Evolutionary conservation across 108 stramenopile genomes (phyloP), one percentile per base, ranked within the genome.

Genomic region (Fistulifera solaris): DNA sequence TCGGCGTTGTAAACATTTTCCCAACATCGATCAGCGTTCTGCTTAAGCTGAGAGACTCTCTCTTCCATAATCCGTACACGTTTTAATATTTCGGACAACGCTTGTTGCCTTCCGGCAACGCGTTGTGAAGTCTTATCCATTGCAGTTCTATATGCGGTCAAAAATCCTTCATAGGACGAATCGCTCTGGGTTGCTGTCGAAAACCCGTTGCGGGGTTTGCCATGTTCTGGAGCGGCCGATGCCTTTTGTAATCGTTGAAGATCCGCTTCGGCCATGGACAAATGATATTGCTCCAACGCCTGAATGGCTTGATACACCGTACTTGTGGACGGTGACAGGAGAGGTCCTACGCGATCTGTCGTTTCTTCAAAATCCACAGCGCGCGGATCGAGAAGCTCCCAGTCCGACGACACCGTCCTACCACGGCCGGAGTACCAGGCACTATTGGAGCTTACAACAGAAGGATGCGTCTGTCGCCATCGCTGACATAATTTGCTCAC

Each of bases 241-340:
- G 70, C 72, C 44, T 53, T 48, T 18, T 68, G 70, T 78, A 75
- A 75, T 12, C 53, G 65, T 25, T 69, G 52, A 14, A 70, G 38
- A 10, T 66, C 77, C 27, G 43, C 51, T 49, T 79, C 76, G 8
- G 77, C 63, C 25, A 40, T 27, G 2, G 35, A 14, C 0, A 62
- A 58, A 49, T 70, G 72, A 40, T 80, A 82, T 35, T 71, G 39
- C 47, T 77, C 80, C 58, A 86, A 48, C 13, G 75, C 67, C 22
- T 52, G 48, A 31, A 79, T 10, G 14, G 80, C 72, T 28, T 21
- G 22, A 12, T 47, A 35, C 28, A 80, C 52, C 17, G 6, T 44
- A 35, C 61, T 59, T 19, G 58, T 39, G 12, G 54, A 59, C 13
- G 62, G 24, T 19, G 41, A 55, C 0, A 77, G 43, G 24, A 77